Evolutionary conservation across 129 eudicot genomes (phyloP), one percentile per base, ranked within the genome.

Genomic region (Gnaphalium uliginosum): DNA sequence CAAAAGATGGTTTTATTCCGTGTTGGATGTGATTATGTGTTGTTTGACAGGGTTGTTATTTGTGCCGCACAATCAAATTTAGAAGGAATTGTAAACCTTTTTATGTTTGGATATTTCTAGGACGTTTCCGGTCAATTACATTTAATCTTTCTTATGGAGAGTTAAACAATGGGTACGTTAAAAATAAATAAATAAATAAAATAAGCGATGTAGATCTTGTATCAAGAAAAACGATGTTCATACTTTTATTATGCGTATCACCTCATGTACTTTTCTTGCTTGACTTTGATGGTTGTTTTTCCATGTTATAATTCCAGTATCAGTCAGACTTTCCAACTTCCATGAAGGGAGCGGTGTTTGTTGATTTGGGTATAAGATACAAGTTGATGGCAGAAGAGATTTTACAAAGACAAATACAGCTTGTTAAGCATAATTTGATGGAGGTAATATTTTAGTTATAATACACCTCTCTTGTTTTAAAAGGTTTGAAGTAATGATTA

Each of bases 291-390:
- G 51, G 23, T 64, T n/a, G 27, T 19, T 6, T 54, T 56, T 56
- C 6, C 75, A n/a, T 77, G 21, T 73, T 64, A 61, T 79, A 71
- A 35, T 90, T 78, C 11, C 96, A 93, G 98, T 93, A 90, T 68
- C 92, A 93, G 67, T 80, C 96, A 43, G 86, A 83, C 78, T 88
- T 93, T 66, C 98, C 98, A 24, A 76, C 76, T 72, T 79, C 89
- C 74, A 74, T 90, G 76, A 94, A 87, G 79, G 92, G 90, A 85
- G 96, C 88, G 51, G 89, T 91, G 41, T 94, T 94, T 85, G 76
- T 86, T 76, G 98, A 94, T 85, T 74, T 94, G 91, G 96, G 93
- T 87, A 89, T 93, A 78, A 87, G 89, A 86, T 91, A 88, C 57
- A 96, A 89, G 80, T 76, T 90, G 53, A 79, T 87, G 85, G 96